Evolutionary conservation across 345 rosid species (phyloP).

Genomic region (Sonneratia caseolaris): DNA sequence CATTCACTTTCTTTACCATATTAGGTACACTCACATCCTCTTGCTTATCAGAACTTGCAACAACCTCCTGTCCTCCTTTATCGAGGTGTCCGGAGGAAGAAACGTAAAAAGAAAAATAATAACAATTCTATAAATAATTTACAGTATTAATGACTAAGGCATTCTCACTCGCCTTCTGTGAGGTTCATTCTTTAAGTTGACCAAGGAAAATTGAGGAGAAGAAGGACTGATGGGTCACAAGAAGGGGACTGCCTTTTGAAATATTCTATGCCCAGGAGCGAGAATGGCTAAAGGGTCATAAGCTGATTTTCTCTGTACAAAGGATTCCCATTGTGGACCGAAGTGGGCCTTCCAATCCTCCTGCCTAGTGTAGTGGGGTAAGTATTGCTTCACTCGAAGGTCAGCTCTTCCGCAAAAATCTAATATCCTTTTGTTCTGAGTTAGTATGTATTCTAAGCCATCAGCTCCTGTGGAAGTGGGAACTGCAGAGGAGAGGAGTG

Average conservation of each 20-base stretch:
- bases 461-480: conserved; percentile 66
- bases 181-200: conserved; percentile 8
- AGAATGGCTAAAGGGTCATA: conserved; percentile 85
- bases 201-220: background rate
- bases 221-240: conserved; percentile 25
- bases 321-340: conserved; percentile 62
- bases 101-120: background rate
- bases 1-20: background rate
- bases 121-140: conserved; percentile 15
- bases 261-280: conserved; percentile 88
- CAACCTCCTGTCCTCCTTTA: conserved; percentile 7
- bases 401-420: conserved; percentile 48
- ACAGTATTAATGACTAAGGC: conserved; percentile 16
- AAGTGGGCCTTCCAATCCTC: conserved; percentile 79
- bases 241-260: conserved; percentile 46
- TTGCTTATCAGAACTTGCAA: background rate
- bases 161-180: conserved; percentile 7
- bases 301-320: conserved; percentile 55
- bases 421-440: conserved; percentile 55
- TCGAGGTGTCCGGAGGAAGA: conserved; percentile 13
- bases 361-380: conserved; percentile 70
- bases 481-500: conserved; percentile 77
- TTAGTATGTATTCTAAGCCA: conserved; percentile 56
- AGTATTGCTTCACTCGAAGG: conserved; percentile 76
- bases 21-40: background rate